Conservation (phyloP, 2,329 filamentous ascomycete species). For the Claviceps quebecensis region DNA sequence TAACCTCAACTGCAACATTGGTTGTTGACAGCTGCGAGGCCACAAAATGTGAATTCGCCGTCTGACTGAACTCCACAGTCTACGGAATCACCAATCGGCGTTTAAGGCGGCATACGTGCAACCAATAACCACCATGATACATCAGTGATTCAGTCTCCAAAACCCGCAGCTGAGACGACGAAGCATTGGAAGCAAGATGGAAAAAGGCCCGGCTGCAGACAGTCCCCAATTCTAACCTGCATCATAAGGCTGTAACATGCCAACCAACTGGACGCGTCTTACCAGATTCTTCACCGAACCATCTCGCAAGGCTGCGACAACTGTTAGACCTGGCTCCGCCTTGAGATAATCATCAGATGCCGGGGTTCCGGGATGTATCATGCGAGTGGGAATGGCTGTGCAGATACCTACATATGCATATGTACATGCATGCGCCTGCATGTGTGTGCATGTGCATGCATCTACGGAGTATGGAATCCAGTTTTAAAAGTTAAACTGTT, state of each 20-base stretch:
- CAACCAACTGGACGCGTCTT: neutral
- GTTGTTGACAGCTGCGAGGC: too few relatives aligned
- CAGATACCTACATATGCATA: too few relatives aligned
- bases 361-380: neutral
- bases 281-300: slow-evolving; percentile 3
- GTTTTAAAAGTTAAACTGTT: too few relatives aligned
- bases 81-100: neutral
- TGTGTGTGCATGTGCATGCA: too few relatives aligned
- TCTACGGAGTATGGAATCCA: too few relatives aligned
- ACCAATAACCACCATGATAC: neutral
- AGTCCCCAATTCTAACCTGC: too few relatives aligned
- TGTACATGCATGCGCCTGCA: too few relatives aligned
- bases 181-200: neutral
- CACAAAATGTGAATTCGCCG: too few relatives aligned
- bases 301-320: neutral
- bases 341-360: neutral
- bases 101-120: neutral
- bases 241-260: neutral
- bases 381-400: too few relatives aligned
- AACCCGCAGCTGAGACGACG: neutral
- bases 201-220: neutral
- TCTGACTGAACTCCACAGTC: neutral
- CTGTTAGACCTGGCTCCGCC: neutral
- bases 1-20: too few relatives aligned
- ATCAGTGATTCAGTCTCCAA: neutral